Evolutionary conservation across 1,139 yeast species (phyloP).

Genomic region (Scheffersomyces insectosa): DNA sequence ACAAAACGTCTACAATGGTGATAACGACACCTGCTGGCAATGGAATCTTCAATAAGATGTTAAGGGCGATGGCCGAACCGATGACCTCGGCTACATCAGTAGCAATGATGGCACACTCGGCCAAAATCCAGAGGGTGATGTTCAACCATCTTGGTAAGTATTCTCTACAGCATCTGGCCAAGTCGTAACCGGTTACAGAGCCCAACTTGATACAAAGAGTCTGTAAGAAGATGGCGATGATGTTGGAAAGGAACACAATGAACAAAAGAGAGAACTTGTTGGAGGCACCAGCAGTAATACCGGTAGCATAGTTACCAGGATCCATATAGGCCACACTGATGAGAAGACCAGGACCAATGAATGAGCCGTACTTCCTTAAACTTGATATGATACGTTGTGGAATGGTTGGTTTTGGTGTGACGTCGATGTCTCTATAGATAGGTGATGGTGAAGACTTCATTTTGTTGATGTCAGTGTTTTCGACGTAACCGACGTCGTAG

Average conservation of each 20-base stretch:
- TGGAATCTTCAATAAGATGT: conserved; percentile 67
- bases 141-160: conserved; percentile 65
- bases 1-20: conserved; percentile 69
- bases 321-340: conserved; percentile 81
- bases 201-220: conserved; percentile 73
- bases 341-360: conserved; percentile 79
- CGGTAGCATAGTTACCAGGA: conserved; percentile 85
- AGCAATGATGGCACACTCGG: conserved; percentile 80
- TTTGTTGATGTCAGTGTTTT: too few species aligned
- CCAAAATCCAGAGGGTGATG: conserved; percentile 58
- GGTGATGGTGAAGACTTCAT: too few species aligned
- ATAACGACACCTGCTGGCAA: conserved; percentile 77
- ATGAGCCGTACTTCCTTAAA: conserved; percentile 50
- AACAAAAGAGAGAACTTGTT: conserved; percentile 64
- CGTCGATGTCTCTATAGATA: too few species aligned
- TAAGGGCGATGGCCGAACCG: conserved; percentile 83
- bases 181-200: conserved; percentile 76
- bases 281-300: conserved; percentile 74
- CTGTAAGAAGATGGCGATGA: conserved; percentile 75
- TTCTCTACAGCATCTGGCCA: conserved; percentile 68
- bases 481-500: too few species aligned
- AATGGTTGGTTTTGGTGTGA: too few species aligned
- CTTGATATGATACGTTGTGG: too few species aligned
- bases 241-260: conserved; percentile 63
- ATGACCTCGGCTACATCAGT: conserved; percentile 88